Conservation (phyloP, 176 grass and related monocot genomes). For the Zea mays region Zm-B73-REFERENCE-NAM-5.0 NC_050098.1:207817501-207818000, state of each 20-base stretch:
- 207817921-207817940: constrained; percentile 96
- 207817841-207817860: constrained; percentile 94
- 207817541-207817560: constrained; percentile 90
- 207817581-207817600: constrained; percentile 91
- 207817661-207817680: constrained; percentile 89
- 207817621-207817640: constrained; percentile 99
- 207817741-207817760: constrained; percentile 92
- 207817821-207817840: constrained; percentile 80
- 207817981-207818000: constrained; percentile 95
- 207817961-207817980: constrained; percentile 85
- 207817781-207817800: constrained; percentile 66
- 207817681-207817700: constrained; percentile 91
- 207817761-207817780: constrained; percentile 60
- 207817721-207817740: constrained; percentile 92
- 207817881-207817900: constrained; percentile 98
- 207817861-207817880: constrained; percentile 95
- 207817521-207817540: constrained; percentile 85
- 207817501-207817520: constrained; percentile 72
- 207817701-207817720: constrained; percentile 81
- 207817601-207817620: constrained; percentile 89
- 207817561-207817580: constrained; percentile 83
- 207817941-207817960: constrained; percentile 80
- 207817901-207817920: constrained; percentile 81
- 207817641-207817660: constrained; percentile 93
- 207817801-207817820: constrained; percentile 80